Percentiles rank a stretch among this genome's conserved stretches.
These are phyloP conservation scores for Clonostachys byssicola DNA, from an alignment of 2,329 filamentous ascomycete genomes.

Conservation along the genomic window DNA sequence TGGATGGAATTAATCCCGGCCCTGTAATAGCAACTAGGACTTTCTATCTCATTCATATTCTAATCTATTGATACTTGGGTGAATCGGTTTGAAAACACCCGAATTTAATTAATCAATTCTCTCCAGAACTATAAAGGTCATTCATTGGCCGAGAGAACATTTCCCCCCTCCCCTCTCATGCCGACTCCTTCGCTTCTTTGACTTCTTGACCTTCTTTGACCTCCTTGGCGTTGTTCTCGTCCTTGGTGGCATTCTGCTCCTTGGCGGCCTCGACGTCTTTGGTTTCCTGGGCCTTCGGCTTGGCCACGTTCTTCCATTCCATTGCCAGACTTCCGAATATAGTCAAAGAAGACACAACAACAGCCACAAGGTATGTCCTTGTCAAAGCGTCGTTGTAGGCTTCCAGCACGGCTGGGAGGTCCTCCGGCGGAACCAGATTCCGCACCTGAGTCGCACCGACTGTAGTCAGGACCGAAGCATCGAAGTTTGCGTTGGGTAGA, in stretches of 20 bases:
- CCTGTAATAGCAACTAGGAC: too few species aligned
- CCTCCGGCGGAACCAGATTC: constrained; percentile 21
- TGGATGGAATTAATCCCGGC: too few species aligned
- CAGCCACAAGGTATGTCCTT: constrained; percentile 4
- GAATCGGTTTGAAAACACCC: too few species aligned
- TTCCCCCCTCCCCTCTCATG: too few species aligned
- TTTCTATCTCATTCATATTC: too few species aligned
- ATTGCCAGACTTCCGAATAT: constrained; percentile 2
- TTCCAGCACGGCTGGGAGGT: constrained; percentile 29
- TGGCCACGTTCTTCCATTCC: constrained; percentile 6
- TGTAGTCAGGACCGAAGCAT: constrained; percentile 15
- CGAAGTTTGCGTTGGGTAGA: constrained; percentile 21
- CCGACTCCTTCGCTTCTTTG: not conserved
- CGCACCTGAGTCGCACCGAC: constrained; percentile 21
- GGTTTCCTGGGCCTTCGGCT: too few species aligned
- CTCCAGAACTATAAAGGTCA: too few species aligned
- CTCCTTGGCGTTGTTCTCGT: not conserved
- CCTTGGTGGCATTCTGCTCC: too few species aligned
- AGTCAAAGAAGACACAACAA: constrained; percentile 4
- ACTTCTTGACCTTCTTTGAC: not conserved
- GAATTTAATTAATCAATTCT: too few species aligned
- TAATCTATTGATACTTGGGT: too few species aligned
- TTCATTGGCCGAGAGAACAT: too few species aligned
- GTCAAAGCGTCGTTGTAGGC: constrained; percentile 58
- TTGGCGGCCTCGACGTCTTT: too few species aligned